These are phyloP conservation scores for Proliferodiscus dingleyae DNA, from an alignment of 2,329 filamentous ascomycete species.

Conservation along the genomic window DNA sequence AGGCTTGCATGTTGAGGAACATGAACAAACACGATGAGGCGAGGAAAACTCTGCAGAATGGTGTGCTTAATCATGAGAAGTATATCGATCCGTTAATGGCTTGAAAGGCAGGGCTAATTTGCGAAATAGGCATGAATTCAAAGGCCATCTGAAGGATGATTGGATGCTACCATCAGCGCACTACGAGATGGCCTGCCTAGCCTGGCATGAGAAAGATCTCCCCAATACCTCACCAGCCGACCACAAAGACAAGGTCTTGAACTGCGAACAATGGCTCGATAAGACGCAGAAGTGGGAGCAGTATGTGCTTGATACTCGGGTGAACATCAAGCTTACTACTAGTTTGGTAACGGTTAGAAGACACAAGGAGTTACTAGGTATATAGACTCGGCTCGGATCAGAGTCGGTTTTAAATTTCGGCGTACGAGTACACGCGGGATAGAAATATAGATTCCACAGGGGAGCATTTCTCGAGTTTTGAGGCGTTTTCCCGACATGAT, in stretches of 20 bases:
- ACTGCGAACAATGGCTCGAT: constrained; percentile 61
- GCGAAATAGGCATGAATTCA: constrained; percentile 45
- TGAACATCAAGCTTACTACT: constrained; percentile 56
- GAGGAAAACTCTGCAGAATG: constrained; percentile 53
- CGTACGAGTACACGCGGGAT: too few species aligned
- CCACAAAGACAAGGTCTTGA: constrained; percentile 44
- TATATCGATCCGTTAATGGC: constrained; percentile 30
- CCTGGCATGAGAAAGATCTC: constrained; percentile 62
- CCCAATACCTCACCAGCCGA: constrained; percentile 16
- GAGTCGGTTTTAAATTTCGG: too few species aligned
- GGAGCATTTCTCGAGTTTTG: too few species aligned
- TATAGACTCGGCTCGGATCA: background rate
- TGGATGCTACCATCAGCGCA: constrained; percentile 69
- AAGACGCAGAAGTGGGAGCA: constrained; percentile 65
- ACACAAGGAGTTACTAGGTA: constrained; percentile 23
- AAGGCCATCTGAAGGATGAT: constrained; percentile 59
- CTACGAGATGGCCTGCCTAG: constrained; percentile 80
- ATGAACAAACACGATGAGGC: constrained; percentile 61
- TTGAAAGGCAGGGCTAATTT: constrained; percentile 14
- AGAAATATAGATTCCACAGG: too few species aligned
- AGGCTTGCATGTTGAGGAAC: constrained; percentile 60
- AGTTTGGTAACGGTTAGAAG: constrained; percentile 24
- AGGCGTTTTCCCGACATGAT: too few species aligned
- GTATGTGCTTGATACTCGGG: constrained; percentile 68
- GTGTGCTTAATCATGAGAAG: constrained; percentile 63